Base-by-base conservation (phyloP, 75 land plant species). In the Picea sitchensis region DNA sequence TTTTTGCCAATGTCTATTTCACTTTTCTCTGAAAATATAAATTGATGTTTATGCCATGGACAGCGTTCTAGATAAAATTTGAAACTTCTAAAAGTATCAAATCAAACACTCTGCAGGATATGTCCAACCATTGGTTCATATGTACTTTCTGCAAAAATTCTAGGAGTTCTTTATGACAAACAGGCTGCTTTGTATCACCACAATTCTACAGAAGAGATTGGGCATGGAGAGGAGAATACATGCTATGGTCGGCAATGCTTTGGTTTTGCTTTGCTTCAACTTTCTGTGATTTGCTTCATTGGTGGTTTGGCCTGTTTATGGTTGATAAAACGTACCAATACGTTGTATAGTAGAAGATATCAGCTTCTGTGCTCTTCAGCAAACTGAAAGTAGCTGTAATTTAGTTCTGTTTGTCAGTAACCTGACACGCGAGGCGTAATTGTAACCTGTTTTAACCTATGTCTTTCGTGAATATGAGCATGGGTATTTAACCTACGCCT, bases 221-320 rank as follows among this genome's bases (percentile, higher is more conserved):
- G 5, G 38, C 47, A 38, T 38, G 73, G 73, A 38, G 84, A 82
- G 13, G 59, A 62, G 62, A 80, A 79, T 71, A 75, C 68, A 15
- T 87, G 89, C 60, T 84, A 85, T 69, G 89, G 89, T 5, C 30
- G 54, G 31, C 77, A 58, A 59, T 87, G 87, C 87, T 87, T 87
- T 73, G 87, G 83, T 14, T 74, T 71, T 58, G 82, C 82, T 20
- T 80, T 87, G 62, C 61, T 87, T 17, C 54, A 61, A 15, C 79
- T 84, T 18, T 81, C 80, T 41, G 32, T 81, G 18, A 30, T 87
- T 6, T 84, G 88, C 73, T 78, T 81, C 32, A 44, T 84, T 21
- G 87, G 88, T 36, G 78, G 59, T 4, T 14, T 75, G 18, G 79
- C 80, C 38, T 86, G 83, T 76, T 63, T 81, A 18, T 82, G 84